These are phyloP conservation scores for Erysimum cheiri DNA, from an alignment of 441 rosid species.

Conservation along the genomic window DNA sequence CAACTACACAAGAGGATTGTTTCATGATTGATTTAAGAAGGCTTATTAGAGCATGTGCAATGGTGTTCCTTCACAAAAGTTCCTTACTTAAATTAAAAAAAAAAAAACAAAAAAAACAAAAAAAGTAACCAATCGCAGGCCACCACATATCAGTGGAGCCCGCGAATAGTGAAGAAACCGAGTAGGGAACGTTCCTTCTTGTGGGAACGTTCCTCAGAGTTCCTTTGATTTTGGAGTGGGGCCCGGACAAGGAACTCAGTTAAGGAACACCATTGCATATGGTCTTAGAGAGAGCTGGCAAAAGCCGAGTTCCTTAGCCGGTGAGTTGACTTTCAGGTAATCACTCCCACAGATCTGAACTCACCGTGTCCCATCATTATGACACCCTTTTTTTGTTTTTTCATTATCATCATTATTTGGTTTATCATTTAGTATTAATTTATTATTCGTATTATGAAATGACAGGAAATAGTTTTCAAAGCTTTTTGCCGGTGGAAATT, in stretches of 20 bases:
- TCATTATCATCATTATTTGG: not conserved
- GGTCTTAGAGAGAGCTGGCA: conserved; percentile 39
- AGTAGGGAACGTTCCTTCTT: too few species aligned
- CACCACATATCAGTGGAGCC: too few species aligned
- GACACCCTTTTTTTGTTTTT: conserved; percentile 20
- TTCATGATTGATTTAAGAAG: not conserved
- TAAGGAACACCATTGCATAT: too few species aligned
- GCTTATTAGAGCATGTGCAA: too few species aligned
- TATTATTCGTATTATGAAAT: not conserved
- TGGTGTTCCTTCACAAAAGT: too few species aligned
- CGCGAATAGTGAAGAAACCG: too few species aligned
- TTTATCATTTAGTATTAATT: not conserved
- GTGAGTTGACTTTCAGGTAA: conserved; percentile 41
- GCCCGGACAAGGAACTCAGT: too few species aligned
- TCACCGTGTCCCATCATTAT: conserved; percentile 41
- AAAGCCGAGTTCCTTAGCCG: conserved; percentile 36
- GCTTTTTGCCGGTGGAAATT: conserved; percentile 41
- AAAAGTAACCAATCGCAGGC: too few species aligned
- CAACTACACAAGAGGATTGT: not conserved
- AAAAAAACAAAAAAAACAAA: too few species aligned
- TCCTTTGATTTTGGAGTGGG: too few species aligned
- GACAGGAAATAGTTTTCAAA: conserved; percentile 24
- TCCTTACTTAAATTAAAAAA: too few species aligned
- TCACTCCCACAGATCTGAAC: conserved; percentile 37
- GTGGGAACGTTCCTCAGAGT: too few species aligned